Evolutionary conservation across 768 basidiomycete genomes (phyloP), one percentile per base, ranked within the genome.

Genomic region (Boletus reticulatus): DNA sequence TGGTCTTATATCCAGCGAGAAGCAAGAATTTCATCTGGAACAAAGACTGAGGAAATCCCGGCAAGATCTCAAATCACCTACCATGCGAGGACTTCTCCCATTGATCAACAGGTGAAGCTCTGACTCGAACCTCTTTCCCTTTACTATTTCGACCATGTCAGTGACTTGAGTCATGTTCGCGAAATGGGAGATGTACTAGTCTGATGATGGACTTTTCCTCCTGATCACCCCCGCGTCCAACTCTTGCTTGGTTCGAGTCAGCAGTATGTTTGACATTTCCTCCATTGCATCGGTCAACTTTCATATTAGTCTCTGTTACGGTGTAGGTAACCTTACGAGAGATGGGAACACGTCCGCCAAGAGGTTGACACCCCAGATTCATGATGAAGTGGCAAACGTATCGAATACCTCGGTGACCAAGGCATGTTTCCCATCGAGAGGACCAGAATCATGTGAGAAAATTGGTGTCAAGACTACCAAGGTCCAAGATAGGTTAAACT

Each of bases 371-470:
- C 70, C 56, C 13, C 37, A 16, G 71, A 70, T 1, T 49, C 6
- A 11, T 29, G 72, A 61, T 19, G 60, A 54, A 5, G 24, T 45
- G 50, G 22, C 22, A 78, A 74, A 0, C 71, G 22, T 58, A 14
- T 77, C 76, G 17, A 82, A 79, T 6, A 72, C 63, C 4, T 75
- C 67, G 4, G 73, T 68, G 6, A 84, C 73, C 4, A 73, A 52
- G 4, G 77, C 69, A 27, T 64, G 65, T 55, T 81, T 75, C 4
- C 83, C 83, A 2, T 81, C 76, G 17, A 85, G 72, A 1, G 80
- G 68, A 27, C 77, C 76, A 61, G 85, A 86, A 61, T 84, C 76
- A 58, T 85, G 79, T 0, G 80, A 79, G 58, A 86, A 86, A 83
- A 42, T 85, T 75, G 3, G 76, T 75, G 60, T 86, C 84, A 8